Conservation (phyloP, 1,139 yeast species). For the Yamadazyma membranifaciens region DNA sequence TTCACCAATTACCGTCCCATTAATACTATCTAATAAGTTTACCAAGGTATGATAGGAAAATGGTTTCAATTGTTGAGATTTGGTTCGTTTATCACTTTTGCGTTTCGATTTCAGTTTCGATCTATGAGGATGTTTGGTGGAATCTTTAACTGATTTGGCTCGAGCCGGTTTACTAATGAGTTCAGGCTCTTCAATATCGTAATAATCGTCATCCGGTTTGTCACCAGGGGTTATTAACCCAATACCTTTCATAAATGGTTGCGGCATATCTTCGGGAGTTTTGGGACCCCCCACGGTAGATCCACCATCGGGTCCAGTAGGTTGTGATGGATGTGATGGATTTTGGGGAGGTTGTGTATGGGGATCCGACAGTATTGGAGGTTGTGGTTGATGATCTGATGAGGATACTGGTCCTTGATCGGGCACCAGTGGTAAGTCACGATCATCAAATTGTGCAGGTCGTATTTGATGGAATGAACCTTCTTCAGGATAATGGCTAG, state of each 20-base stretch:
- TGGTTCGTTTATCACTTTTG: constrained; percentile 10
- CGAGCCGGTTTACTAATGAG: constrained; percentile 29
- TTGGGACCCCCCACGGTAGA: neutral
- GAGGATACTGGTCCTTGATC: constrained; percentile 2
- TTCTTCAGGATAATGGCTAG: constrained; percentile 7
- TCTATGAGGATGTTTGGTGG: constrained; percentile 24
- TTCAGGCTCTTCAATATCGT: constrained; percentile 42
- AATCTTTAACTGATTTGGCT: constrained; percentile 36
- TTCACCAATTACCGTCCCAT: constrained; percentile 62
- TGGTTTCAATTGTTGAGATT: constrained; percentile 34
- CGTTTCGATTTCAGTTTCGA: constrained; percentile 17
- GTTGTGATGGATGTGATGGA: neutral
- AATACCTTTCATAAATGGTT: neutral
- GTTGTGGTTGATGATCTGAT: constrained; percentile 1
- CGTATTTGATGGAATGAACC: constrained; percentile 1
- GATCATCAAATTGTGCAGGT: neutral
- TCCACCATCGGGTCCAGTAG: neutral
- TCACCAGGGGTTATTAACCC: neutral
- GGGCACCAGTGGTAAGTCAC: neutral
- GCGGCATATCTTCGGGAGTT: constrained; percentile 1
- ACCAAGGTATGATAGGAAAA: constrained; percentile 60
- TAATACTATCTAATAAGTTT: constrained; percentile 58
- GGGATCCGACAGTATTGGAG: neutral
- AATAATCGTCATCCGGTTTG: constrained; percentile 28
- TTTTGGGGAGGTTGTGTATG: neutral